Evolutionary conservation across 805 yeast species (phyloP), one percentile per base, ranked within the genome.

Genomic region (Debaryomyces tyrocola): DNA sequence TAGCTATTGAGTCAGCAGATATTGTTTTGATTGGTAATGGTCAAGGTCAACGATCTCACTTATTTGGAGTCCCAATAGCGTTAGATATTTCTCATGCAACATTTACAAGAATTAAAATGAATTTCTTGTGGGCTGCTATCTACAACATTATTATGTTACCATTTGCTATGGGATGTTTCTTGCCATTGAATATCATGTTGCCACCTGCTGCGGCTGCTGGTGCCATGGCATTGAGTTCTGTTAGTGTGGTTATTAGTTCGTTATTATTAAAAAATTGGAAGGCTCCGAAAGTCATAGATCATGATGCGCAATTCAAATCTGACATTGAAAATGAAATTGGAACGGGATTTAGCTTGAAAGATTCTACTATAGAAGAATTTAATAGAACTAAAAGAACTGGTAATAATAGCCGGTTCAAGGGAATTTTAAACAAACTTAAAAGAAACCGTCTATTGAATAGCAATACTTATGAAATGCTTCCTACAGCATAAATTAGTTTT

Each of bases 1-100:
- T 94, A 55, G 98, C 99, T 1, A 86, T 94, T 54, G 97, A 91
- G 54, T 88, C 96, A n/a, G 97, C 99, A 0, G 96, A 90, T 64
- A 79, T 94, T 33, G 96, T 94, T 15, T 70, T 94, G 12, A 64
- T 88, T 60, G 77, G 80, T 10, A 51, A 50, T 6, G 62, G 57
- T 6, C 51, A 49, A 18, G 48, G 46, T n/a, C 56, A 58, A 20
- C 58, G 44, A 35, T 47, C 49, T 43, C 74, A 62, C 45, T 63
- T 83, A 43, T 58, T 60, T 15, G 84, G 87, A 7, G 77, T 86
- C 4, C 64, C 76, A 20, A 73, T 80, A 46, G 86, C 91, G 0
- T 60, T 86, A 28, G 87, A 85, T 47, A 79, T 92, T 10, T 83
- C 96, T 0, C 70, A 74, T 38, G 77, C 75, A 29, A 90, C 96